Conservation (phyloP, 2,329 filamentous ascomycete genomes). For the Fusarium incarnatum region DNA sequence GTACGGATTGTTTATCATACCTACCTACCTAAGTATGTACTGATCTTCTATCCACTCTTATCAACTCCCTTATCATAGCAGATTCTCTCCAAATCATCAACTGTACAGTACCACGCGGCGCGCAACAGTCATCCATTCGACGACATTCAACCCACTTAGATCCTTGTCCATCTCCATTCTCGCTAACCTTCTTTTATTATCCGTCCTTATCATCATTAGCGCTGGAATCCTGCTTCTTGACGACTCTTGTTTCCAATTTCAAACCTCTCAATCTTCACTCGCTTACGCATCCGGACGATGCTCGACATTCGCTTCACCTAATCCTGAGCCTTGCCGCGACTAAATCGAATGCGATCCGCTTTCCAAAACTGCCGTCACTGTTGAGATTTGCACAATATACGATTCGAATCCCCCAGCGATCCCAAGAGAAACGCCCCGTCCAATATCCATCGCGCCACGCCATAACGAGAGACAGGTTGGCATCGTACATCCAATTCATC, state of each 20-base stretch:
- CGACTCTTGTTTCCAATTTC: slow-evolving; percentile 28
- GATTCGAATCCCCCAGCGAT: slow-evolving; percentile 22
- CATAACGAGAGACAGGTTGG: background rate
- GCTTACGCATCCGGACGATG: slow-evolving; percentile 36
- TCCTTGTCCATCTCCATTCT: slow-evolving; percentile 26
- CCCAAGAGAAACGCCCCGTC: slow-evolving; percentile 19
- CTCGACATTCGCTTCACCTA: slow-evolving; percentile 38
- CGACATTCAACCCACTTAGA: slow-evolving; percentile 29
- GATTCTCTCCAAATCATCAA: slow-evolving; percentile 4
- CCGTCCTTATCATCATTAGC: slow-evolving; percentile 11
- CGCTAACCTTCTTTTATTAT: slow-evolving; percentile 35
- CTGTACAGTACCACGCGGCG: slow-evolving; percentile 8
- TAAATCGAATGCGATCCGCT: background rate
- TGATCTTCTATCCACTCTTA: slow-evolving; percentile 5
- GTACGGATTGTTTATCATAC: background rate
- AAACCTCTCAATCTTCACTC: slow-evolving; percentile 22
- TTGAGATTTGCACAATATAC: slow-evolving; percentile 10
- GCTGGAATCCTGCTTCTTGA: slow-evolving; percentile 18
- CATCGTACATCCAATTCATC: background rate
- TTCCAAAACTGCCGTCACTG: slow-evolving; percentile 6
- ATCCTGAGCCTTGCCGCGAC: slow-evolving; percentile 7
- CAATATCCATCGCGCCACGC: background rate
- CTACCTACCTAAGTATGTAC: too few relatives aligned
- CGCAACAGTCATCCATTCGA: slow-evolving; percentile 36
- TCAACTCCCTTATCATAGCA: slow-evolving; percentile 26